Conservation (phyloP, 2,329 filamentous ascomycete species). For the Stemphylium lycopersici region DNA sequence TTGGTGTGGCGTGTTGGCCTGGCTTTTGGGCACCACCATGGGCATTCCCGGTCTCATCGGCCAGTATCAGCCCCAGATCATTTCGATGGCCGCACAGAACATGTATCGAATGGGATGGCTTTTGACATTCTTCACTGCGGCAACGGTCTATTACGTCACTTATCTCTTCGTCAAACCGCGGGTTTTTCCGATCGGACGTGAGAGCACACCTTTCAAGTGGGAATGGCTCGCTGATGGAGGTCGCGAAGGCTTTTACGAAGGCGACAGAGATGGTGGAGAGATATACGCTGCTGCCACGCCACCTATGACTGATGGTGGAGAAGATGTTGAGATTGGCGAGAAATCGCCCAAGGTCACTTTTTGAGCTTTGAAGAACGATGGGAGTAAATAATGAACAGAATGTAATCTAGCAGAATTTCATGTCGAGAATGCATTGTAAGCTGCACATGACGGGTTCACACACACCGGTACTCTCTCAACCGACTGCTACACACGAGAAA, state of each 20-base stretch:
- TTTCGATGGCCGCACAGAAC: constrained; percentile 39
- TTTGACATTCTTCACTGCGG: constrained; percentile 39
- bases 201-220: constrained; percentile 19
- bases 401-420: background rate
- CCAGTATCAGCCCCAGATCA: constrained; percentile 39
- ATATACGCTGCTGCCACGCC: constrained; percentile 20
- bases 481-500: too few species aligned
- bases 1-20: constrained; percentile 39
- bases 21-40: constrained; percentile 40
- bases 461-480: too few species aligned
- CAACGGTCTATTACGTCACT: constrained; percentile 33
- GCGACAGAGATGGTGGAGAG: constrained; percentile 28
- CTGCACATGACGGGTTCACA: too few species aligned
- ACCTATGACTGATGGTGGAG: constrained; percentile 17
- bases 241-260: constrained; percentile 39
- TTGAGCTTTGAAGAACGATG: background rate
- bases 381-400: background rate
- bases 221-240: constrained; percentile 36
- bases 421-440: too few species aligned
- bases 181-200: constrained; percentile 27
- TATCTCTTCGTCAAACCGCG: constrained; percentile 23
- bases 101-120: constrained; percentile 48
- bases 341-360: constrained; percentile 15
- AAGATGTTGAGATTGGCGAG: constrained; percentile 16
- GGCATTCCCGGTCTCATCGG: constrained; percentile 44